Base-by-base conservation (phyloP, 1,139 yeast genomes). In the Fermentozyma sake region DNA sequence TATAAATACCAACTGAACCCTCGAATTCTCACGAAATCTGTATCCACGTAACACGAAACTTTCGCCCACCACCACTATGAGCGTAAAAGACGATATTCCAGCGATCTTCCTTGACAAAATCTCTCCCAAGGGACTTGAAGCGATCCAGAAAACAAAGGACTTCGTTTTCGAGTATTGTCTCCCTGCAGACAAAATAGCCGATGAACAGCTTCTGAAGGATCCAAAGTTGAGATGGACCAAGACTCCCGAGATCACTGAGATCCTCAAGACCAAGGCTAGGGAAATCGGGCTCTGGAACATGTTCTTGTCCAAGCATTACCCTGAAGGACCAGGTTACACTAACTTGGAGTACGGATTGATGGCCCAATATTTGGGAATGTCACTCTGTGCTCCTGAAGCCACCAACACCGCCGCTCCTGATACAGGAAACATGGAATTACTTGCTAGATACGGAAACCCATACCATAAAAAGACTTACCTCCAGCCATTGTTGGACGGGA, bases 401-500 rank as follows among this genome's bases (percentile, higher is more conserved):
- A 75, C 80, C 38, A 79, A 79, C 48, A 72, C 79, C 15, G 57
- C 54, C 30, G 85, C 85, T 6, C 86, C 86, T 10, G 86, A 79
- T 43, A 78, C 85, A n/a, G 86, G 86, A 6, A 78, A 79, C 46
- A 78, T 78, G 82, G 86, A 79, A 48, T 61, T 79, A 13, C 52
- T 79, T 38, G 81, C 81, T 19, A 67, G 69, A 39, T 78, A 73
- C 48, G 85, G 80, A 18, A 67, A 58, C 27, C 55, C 52, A 2
- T 56, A 51, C 32, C 86, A 79, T 41, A 73, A 72, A 52, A 46
- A 61, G 28, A 51, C 55, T 35, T 79, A 77, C 71, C 61, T 79
- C 38, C 50, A 51, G 31, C 83, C 83, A 4, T 61, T 79, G 40
- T 57, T 78, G 39, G 52, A 68, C 23, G 86, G 86, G 7, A 54